Evolutionary conservation across 768 basidiomycete genomes (phyloP).

Genomic region (Nidularia pulvinata): DNA sequence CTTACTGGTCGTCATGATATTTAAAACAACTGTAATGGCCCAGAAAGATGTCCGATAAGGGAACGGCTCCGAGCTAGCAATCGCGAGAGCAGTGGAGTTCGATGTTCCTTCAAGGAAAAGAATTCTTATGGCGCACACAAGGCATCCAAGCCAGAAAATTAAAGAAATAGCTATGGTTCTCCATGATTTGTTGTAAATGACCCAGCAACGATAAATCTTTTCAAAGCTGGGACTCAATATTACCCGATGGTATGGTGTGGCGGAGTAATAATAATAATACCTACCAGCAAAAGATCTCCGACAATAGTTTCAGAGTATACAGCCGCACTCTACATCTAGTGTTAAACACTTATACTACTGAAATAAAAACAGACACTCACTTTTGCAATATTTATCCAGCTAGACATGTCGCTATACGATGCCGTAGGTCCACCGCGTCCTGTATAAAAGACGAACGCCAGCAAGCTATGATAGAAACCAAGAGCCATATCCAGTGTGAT

Average conservation of each 20-base stretch:
- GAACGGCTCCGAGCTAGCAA: slow-evolving; percentile 1
- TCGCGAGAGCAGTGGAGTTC: slow-evolving; percentile 2
- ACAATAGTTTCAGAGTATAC: slow-evolving; percentile 5
- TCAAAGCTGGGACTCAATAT: background rate
- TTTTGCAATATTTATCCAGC: slow-evolving; percentile 9
- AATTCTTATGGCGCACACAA: slow-evolving; percentile 6
- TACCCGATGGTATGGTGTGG: background rate
- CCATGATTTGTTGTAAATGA: slow-evolving; percentile 15
- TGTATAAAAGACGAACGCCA: slow-evolving; percentile 8
- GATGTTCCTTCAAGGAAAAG: slow-evolving; percentile 5
- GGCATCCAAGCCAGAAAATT: slow-evolving; percentile 13
- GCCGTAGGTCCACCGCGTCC: slow-evolving; percentile 5
- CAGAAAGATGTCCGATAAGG: slow-evolving; percentile 8
- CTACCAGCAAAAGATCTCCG: slow-evolving; percentile 9
- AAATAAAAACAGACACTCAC: background rate
- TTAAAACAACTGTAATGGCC: slow-evolving; percentile 8
- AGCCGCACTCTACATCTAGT: slow-evolving; percentile 1
- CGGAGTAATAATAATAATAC: background rate
- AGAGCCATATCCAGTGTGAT: slow-evolving; percentile 7
- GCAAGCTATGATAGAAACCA: slow-evolving; percentile 7
- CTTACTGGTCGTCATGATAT: slow-evolving; percentile 12
- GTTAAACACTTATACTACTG: slow-evolving; percentile 4
- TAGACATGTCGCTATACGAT: slow-evolving; percentile 6
- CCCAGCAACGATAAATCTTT: slow-evolving; percentile 18
- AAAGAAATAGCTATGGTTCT: slow-evolving; percentile 8